Conservation (phyloP, 192 early-diverging fungal species). For the Rhizoclosmatium globosum region DNA sequence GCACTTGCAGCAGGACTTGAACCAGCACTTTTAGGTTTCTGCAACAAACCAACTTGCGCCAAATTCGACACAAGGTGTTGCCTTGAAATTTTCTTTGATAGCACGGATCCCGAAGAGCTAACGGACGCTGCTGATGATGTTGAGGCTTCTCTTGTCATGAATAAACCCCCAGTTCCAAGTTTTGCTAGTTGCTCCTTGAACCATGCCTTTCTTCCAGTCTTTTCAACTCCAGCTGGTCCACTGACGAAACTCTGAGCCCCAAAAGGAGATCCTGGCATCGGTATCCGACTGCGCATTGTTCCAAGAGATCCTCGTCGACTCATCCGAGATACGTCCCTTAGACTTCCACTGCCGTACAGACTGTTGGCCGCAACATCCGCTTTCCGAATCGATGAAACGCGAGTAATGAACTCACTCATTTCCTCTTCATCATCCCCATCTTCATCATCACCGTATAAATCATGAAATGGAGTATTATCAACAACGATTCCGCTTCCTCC, state of each 20-base stretch:
- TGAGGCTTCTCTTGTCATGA: conserved; percentile 5
- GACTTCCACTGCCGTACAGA: background rate
- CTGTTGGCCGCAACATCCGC: conserved; percentile 20
- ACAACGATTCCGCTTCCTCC: background rate
- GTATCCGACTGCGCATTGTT: background rate
- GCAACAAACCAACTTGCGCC: conserved; percentile 13
- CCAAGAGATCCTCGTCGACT: conserved; percentile 3
- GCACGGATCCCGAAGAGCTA: too few relatives aligned
- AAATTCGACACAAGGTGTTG: conserved; percentile 17
- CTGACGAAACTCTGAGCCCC: background rate
- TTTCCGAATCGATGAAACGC: conserved; percentile 22
- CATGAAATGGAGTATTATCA: background rate
- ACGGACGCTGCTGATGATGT: background rate
- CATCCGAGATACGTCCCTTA: background rate
- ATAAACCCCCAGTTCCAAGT: conserved; percentile 17
- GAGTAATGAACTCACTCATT: background rate
- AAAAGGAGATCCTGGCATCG: background rate
- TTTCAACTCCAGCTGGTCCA: background rate
- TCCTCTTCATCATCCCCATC: conserved; percentile 28
- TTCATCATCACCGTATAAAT: background rate
- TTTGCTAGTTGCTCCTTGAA: conserved; percentile 17
- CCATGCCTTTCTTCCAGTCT: background rate
- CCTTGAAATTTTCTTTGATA: background rate
- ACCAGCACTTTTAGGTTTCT: background rate
- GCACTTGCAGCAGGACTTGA: background rate